Percentiles rank a stretch among this genome's conserved stretches.
Evolutionary conservation across 2,329 filamentous ascomycete species (phyloP).

Genomic region (Ophiostoma ips): DNA sequence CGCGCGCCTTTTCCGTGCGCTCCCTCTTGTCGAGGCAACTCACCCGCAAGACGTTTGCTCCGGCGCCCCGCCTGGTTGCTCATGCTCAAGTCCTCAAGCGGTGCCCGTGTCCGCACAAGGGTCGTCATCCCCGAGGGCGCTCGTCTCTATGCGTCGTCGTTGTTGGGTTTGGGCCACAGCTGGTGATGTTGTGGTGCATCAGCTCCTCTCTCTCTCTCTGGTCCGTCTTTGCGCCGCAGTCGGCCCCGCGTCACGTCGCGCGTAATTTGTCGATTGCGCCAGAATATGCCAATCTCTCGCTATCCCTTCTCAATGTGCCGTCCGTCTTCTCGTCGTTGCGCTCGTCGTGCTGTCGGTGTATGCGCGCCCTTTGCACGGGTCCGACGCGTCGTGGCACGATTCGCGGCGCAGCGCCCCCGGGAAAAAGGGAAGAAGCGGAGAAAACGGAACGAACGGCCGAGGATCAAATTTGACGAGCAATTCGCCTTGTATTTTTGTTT

Average conservation of each 20-base stretch:
- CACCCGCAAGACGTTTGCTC: slow-evolving; percentile 51
- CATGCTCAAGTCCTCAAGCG: slow-evolving; percentile 56
- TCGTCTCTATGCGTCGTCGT: not conserved
- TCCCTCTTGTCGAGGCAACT: slow-evolving; percentile 18
- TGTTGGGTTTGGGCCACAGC: not conserved
- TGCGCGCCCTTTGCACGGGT: not conserved
- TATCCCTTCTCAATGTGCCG: not conserved
- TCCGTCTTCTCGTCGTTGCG: not conserved
- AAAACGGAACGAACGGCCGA: not conserved
- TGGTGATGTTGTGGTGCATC: not conserved
- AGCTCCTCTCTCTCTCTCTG: not conserved
- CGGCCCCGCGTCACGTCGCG: slow-evolving; percentile 1
- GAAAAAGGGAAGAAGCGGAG: no score
- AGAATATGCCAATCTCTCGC: no score
- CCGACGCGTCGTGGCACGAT: not conserved
- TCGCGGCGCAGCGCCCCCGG: not conserved
- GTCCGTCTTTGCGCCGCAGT: not conserved
- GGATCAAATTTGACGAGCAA: not conserved
- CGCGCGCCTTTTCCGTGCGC: no score
- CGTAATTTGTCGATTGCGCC: not conserved
- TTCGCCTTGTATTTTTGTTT: not conserved
- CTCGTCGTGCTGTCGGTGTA: not conserved
- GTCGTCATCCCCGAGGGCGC: slow-evolving; percentile 46
- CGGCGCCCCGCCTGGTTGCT: slow-evolving; percentile 46
- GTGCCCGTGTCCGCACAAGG: slow-evolving; percentile 48